phyloP scores from a whole-genome alignment of 106 monocot genomes.

The Chionographis japonica region DNA sequence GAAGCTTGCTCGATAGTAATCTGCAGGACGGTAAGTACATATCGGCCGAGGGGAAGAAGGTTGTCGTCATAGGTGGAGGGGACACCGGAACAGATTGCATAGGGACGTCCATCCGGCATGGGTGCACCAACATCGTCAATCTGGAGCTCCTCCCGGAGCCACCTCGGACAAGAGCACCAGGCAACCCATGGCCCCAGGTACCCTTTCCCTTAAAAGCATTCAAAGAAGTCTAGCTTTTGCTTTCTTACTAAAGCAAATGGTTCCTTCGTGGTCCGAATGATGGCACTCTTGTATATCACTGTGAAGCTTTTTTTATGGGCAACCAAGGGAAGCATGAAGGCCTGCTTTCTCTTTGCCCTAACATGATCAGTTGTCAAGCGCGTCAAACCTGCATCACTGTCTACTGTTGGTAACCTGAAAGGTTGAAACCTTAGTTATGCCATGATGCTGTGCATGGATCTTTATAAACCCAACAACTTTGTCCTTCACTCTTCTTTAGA shows the following conservation, averaged over 20 bases:
- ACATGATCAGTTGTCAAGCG: too few species aligned
- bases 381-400: neutral
- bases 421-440: too few species aligned
- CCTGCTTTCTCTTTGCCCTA: too few species aligned
- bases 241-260: neutral
- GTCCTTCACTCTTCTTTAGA: too few species aligned
- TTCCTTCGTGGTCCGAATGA: too few species aligned
- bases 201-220: neutral
- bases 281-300: too few species aligned
- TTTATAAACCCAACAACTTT: too few species aligned
- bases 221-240: neutral
- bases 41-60: conserved; percentile 92
- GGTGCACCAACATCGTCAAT: conserved; percentile 74
- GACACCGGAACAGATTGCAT: conserved; percentile 99
- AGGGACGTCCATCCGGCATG: conserved; percentile 93
- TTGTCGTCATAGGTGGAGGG: conserved; percentile 96
- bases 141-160: conserved; percentile 91
- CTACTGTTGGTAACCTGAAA: too few species aligned
- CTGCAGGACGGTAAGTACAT: conserved; percentile 82
- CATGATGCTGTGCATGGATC: too few species aligned
- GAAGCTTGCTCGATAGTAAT: conserved; percentile 96
- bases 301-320: neutral
- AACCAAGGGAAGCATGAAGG: neutral
- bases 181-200: conserved; percentile 99
- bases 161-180: conserved; percentile 62